Base-by-base conservation (phyloP, 2,329 filamentous ascomycete genomes). In the Venturia oleaginea region DNA sequence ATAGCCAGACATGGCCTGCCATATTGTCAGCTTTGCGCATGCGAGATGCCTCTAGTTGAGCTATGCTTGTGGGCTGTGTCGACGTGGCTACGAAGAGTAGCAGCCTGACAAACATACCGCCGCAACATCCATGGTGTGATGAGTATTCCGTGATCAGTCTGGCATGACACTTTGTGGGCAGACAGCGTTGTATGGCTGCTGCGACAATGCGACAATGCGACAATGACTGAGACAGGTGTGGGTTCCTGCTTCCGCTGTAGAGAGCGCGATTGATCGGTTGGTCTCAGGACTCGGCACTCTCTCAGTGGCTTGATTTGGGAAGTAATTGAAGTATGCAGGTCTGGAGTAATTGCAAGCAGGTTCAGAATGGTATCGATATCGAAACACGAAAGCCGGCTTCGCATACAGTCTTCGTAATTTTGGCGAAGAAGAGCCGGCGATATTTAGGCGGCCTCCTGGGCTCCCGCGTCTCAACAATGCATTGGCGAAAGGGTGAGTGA, bases 1-100 rank as follows among this genome's bases (percentile, higher is more conserved):
- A 81, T 99, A 99, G 78, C 91, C 90, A 71, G 92, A 89, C 73
- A 97, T 88, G 69, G 92, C 91, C 75, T 95, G 89, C 67, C 90
- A 72, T 24, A 46, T 19, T 24, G 27, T 61, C 59, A 61, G 59
- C 59, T 32, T 61, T 61, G 59, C 22, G 34, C 34, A 27, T 22
- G 13, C 8, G 11, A 6, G 19, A n/a, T 17, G 34, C 13, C 30
- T 17, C 22, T 40, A 11, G 22, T 13, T 15, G 15, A 27, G 59
- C 59, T 8, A 42, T 37, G 15, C 19, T 17, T 22, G 15, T 60
- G 57, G 32, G 15, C n/a, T 24, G 32, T 38, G 57, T 27, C 17
- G 34, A 22, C 22, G 32, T 22, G 55, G 24, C 6, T 11, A 2
- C 10, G 34, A 17, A 22, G 8, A 27, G 27, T 10, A 32, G 59